Evolutionary conservation across 1,139 yeast species (phyloP), one percentile per base, ranked within the genome.

Genomic region (Arxiozyma bovina): DNA sequence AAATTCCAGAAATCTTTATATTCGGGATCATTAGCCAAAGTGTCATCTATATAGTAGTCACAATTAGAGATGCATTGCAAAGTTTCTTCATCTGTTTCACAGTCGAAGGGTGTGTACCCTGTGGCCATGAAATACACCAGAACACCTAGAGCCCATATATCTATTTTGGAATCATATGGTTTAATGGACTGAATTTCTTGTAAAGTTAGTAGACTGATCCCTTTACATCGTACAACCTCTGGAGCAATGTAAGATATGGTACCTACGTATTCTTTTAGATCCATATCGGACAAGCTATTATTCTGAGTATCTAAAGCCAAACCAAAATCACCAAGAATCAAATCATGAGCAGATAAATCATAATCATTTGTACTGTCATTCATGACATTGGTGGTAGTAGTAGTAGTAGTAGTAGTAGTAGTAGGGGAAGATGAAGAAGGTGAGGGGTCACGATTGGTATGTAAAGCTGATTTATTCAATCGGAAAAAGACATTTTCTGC

Each of bases 221-320:
- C 84, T 42, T 70, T 65, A 55, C 78, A 73, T 23, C 73, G 68
- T 55, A 78, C 74, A 58, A 83, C 79, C 64, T 85, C 90, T 0
- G 90, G 90, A 0, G 90, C 85, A 80, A 86, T 80, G 67, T 86
- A 86, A 38, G 89, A 83, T 17, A 86, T 77, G 0, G 94, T 86
- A 0, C 94, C 93, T 43, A 81, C 77, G 53, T 75, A 70, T 58
- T 76, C 76, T 56, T 70, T 72, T 53, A 77, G 74, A 5, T 76
- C 51, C 22, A 57, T 55, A 0, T 50, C 72, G 9, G 42, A 44
- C 23, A 27, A 22, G 15, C 18, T 48, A 2, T 51, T 23, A 1
- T 54, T 30, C 12, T 57, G 50, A 15, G 55, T 51, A 30, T 56
- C 58, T 4, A 68, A 57, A 3, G 73, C 72, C 42, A 84, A 71